A percentile compares a stretch with the other conserved stretches of the same genome.
Conservation (phyloP, 345 rosid genomes). For the Excoecaria agallocha region DNA sequence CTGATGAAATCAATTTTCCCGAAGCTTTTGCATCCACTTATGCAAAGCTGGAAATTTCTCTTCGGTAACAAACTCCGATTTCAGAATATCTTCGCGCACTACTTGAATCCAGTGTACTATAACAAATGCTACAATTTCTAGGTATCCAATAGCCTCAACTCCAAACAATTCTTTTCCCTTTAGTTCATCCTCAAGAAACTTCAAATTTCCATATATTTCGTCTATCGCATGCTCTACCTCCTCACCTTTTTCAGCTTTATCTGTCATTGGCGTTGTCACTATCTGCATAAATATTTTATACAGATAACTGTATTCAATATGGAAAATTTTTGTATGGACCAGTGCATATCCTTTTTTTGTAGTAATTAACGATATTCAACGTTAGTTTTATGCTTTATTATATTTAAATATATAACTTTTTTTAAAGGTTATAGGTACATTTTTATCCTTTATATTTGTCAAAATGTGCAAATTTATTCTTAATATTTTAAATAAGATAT, state of each 20-base stretch:
- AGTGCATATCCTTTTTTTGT: no score
- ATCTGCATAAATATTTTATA: not conserved
- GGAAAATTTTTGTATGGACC: no score
- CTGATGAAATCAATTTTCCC: no score
- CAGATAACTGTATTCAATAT: no score
- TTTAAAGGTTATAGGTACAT: no score
- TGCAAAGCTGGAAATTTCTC: slow-evolving; percentile 5
- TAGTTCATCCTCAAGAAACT: not conserved
- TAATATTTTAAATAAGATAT: no score
- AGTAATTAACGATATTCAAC: no score
- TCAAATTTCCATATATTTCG: not conserved
- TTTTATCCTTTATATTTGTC: no score
- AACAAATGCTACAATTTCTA: slow-evolving; percentile 15
- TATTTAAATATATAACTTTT: no score
- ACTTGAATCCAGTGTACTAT: not conserved
- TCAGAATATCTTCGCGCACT: not conserved
- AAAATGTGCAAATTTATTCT: no score
- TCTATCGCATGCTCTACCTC: not conserved
- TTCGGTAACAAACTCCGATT: not conserved
- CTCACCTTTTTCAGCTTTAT: not conserved
- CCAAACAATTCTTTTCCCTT: slow-evolving; percentile 15
- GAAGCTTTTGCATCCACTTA: no score
- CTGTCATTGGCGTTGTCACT: not conserved
- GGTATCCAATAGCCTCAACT: slow-evolving; percentile 17
- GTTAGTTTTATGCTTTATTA: no score